Evolutionary conservation across 163 green algal species (phyloP).

Genomic region (Prototheca cutis): DNA sequence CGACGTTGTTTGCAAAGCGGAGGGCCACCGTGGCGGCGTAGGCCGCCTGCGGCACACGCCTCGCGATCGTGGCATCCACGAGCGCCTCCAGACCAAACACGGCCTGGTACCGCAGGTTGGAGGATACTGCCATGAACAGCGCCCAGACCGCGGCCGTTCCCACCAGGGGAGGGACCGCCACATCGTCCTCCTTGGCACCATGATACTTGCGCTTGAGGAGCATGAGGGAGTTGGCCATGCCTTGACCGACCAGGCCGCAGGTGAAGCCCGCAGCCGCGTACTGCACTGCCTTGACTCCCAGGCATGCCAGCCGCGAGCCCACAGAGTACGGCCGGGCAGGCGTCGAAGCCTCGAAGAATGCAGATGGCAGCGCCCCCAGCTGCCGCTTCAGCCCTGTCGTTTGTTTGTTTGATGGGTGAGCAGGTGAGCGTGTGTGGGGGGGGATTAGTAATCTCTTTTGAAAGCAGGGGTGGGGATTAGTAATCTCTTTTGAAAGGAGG

Average conservation of each 20-base stretch:
- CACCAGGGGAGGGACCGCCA: constrained; percentile 63
- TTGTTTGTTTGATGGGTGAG: too few relatives aligned
- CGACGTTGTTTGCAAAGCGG: constrained; percentile 86
- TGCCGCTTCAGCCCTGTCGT: constrained; percentile 29
- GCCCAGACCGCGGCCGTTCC: constrained; percentile 80
- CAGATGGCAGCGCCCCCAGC: constrained; percentile 49
- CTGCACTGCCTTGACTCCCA: constrained; percentile 46
- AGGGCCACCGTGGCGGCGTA: constrained; percentile 72
- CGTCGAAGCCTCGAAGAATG: constrained; percentile 56
- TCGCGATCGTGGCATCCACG: constrained; percentile 72
- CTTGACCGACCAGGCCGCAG: constrained; percentile 79
- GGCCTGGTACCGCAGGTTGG: constrained; percentile 83
- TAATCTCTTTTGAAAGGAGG: too few relatives aligned
- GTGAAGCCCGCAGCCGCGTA: constrained; percentile 59
- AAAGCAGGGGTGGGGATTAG: too few relatives aligned
- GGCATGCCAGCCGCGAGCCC: constrained; percentile 41
- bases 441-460: too few relatives aligned
- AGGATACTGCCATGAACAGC: constrained; percentile 86
- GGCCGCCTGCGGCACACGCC: constrained; percentile 39
- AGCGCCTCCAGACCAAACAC: constrained; percentile 83
- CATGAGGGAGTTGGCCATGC: constrained; percentile 74
- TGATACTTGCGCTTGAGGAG: constrained; percentile 34
- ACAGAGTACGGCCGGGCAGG: constrained; percentile 44
- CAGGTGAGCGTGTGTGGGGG: too few relatives aligned
- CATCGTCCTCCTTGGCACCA: constrained; percentile 39